Evolutionary conservation across 352 stramenopile genomes (phyloP).

Genomic region (Phytophthora boehmeriae): DNA sequence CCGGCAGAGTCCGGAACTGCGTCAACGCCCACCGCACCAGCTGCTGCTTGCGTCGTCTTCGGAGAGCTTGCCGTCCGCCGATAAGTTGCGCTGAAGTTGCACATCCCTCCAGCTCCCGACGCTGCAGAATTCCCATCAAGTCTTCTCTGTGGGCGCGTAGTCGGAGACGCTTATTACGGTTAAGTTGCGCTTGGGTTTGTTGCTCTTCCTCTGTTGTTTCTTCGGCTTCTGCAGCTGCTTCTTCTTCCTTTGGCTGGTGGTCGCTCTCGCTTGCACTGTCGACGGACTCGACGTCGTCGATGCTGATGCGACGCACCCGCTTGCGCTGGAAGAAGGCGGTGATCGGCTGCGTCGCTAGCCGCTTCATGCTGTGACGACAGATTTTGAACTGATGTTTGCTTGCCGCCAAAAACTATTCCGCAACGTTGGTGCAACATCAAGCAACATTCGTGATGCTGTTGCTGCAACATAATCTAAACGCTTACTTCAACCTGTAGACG

Average conservation of each 20-base stretch:
- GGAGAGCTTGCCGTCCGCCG: slow-evolving; percentile 3
- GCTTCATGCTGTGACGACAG: slow-evolving; percentile 26
- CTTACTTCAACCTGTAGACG: no score
- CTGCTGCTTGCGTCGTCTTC: slow-evolving; percentile 49
- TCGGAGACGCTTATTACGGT: background rate
- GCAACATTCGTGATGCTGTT: no score
- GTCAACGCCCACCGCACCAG: slow-evolving; percentile 62
- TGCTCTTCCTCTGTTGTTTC: slow-evolving; percentile 3
- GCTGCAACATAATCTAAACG: no score
- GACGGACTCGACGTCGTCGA: slow-evolving; percentile 15
- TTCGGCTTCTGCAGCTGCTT: slow-evolving; percentile 1
- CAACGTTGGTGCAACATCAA: no score
- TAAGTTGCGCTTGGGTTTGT: background rate
- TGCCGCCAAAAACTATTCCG: slow-evolving; percentile 17
- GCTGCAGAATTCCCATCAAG: slow-evolving; percentile 42
- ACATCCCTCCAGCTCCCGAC: slow-evolving; percentile 47
- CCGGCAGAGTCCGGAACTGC: slow-evolving; percentile 45
- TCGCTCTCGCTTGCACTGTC: slow-evolving; percentile 26
- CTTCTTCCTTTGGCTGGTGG: slow-evolving; percentile 1
- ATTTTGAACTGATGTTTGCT: slow-evolving; percentile 11
- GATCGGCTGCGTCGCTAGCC: slow-evolving; percentile 40
- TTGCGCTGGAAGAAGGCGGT: slow-evolving; percentile 79
- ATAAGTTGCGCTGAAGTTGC: slow-evolving; percentile 9
- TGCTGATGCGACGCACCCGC: slow-evolving; percentile 22
- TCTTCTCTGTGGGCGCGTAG: slow-evolving; percentile 16